phyloP scores from a whole-genome alignment of 306 rosid genomes.

The Vigna angularis region DNA sequence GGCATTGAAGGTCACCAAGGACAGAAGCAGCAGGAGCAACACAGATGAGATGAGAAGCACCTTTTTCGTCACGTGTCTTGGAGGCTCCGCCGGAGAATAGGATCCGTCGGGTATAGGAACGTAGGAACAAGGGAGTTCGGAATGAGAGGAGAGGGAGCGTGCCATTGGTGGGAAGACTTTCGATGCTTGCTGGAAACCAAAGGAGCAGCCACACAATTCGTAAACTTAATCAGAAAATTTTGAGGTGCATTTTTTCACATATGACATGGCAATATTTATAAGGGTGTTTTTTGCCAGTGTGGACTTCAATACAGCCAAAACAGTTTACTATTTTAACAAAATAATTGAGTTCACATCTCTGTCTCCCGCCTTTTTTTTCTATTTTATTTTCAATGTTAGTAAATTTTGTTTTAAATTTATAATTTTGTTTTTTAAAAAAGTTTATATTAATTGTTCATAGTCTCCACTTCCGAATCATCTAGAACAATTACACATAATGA shows the following conservation, averaged over 20 bases:
- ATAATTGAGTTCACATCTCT: conserved; percentile 23
- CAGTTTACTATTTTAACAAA: conserved; percentile 5
- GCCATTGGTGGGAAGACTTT: not conserved
- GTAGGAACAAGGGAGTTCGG: conserved; percentile 52
- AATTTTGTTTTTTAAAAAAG: too few species aligned
- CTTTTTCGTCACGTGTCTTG: conserved; percentile 40
- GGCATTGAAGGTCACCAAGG: conserved; percentile 48
- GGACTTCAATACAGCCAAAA: too few species aligned
- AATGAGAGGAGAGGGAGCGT: not conserved
- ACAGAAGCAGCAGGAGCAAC: conserved; percentile 51
- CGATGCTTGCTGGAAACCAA: not conserved
- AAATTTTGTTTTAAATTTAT: too few species aligned
- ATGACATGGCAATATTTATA: not conserved
- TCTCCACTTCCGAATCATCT: too few species aligned
- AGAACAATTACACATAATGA: too few species aligned
- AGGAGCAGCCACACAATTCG: too few species aligned
- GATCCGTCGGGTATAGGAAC: conserved; percentile 49
- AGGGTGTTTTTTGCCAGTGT: not conserved
- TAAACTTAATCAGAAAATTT: too few species aligned
- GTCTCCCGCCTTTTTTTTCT: conserved; percentile 14
- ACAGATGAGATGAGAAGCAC: conserved; percentile 46
- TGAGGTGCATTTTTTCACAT: too few species aligned
- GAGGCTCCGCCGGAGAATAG: not conserved
- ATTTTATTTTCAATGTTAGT: too few species aligned
- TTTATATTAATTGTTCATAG: too few species aligned